Evolutionary conservation across 2,329 filamentous ascomycete species (phyloP).

Genomic region (Botrytis tulipae): DNA sequence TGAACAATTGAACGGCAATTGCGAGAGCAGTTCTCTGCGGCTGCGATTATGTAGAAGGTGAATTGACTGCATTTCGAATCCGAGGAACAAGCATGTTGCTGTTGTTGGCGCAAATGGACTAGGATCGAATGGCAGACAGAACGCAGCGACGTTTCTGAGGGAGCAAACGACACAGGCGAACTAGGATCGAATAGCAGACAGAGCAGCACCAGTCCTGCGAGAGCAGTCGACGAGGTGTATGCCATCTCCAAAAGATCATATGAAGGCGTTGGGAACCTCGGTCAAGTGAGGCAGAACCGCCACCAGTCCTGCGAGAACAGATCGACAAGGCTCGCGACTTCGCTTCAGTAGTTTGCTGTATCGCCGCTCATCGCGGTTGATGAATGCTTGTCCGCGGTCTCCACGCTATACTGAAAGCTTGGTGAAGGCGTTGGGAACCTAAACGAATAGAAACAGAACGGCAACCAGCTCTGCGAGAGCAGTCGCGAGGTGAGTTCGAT

Average conservation of each 20-base stretch:
- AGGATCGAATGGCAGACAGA: not conserved
- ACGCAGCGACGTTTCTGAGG: not conserved
- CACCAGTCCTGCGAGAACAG: not conserved
- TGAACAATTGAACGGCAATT: not conserved
- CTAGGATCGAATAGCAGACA: not conserved
- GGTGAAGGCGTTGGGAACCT: not conserved
- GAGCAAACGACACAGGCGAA: not conserved
- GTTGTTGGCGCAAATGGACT: not conserved
- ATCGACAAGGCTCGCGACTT: not conserved
- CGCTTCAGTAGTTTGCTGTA: not conserved
- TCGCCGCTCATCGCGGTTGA: not conserved
- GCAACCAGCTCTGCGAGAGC: not conserved
- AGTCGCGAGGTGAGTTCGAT: not conserved
- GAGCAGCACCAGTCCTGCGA: not conserved
- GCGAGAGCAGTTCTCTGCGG: not conserved
- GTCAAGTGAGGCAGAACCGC: not conserved
- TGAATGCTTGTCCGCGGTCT: too few relatives aligned
- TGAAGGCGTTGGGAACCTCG: not conserved
- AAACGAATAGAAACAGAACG: not conserved
- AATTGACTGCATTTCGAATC: not conserved
- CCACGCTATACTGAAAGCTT: not conserved
- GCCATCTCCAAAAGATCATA: not conserved
- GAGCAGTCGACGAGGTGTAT: not conserved
- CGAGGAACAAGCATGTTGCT: not conserved
- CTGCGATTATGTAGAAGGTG: not conserved